Percentiles rank a stretch among this genome's conserved stretches.
Conservation (phyloP, 768 basidiomycete genomes). For the Lactarius pseudohatsudake region DNA sequence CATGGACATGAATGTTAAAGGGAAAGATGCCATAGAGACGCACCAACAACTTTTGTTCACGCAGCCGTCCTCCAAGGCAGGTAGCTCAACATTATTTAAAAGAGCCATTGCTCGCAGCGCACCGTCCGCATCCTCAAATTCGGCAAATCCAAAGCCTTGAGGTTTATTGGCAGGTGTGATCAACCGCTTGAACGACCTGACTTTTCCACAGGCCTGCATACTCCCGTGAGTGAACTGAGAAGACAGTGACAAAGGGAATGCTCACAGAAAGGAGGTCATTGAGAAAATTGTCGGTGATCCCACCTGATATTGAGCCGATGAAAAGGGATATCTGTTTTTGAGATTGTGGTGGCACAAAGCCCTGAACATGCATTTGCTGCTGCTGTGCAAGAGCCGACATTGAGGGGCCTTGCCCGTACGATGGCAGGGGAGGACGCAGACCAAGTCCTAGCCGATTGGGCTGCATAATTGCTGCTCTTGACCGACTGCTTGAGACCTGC, state of each 20-base stretch:
- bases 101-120: slow-evolving; percentile 74
- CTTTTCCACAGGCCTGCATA: slow-evolving; percentile 79
- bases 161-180: slow-evolving; percentile 92
- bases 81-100: slow-evolving; percentile 62
- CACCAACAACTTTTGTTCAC: slow-evolving; percentile 69
- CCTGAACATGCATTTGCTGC: slow-evolving; percentile 60
- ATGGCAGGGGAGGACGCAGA: slow-evolving; percentile 83
- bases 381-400: slow-evolving; percentile 88
- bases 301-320: slow-evolving; percentile 93
- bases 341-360: slow-evolving; percentile 62
- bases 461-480: slow-evolving; percentile 48
- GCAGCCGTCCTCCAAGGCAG: slow-evolving; percentile 59
- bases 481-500: neutral
- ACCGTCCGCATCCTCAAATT: slow-evolving; percentile 91
- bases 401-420: slow-evolving; percentile 89
- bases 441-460: slow-evolving; percentile 77
- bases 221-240: neutral
- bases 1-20: slow-evolving; percentile 31
- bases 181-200: slow-evolving; percentile 89
- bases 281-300: slow-evolving; percentile 80
- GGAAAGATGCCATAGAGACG: slow-evolving; percentile 38
- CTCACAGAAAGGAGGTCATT: slow-evolving; percentile 75
- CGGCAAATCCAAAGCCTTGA: slow-evolving; percentile 96
- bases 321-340: slow-evolving; percentile 79
- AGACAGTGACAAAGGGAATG: slow-evolving; percentile 25